Evolutionary conservation across 768 basidiomycete genomes (phyloP).

Genomic region (Scleroderma bovista): DNA sequence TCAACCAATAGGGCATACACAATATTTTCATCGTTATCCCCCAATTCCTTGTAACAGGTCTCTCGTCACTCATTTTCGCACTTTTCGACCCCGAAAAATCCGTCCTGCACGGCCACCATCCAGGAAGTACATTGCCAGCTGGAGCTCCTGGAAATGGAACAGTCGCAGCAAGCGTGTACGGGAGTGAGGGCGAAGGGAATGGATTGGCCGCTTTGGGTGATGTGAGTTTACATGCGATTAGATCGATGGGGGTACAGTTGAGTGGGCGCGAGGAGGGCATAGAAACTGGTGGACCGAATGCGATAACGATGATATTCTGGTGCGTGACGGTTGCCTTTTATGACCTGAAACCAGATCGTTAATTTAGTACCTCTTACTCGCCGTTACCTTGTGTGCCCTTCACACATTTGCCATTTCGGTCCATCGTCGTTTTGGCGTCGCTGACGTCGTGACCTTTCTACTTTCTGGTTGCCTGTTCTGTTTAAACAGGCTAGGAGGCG

Average conservation of each 20-base stretch:
- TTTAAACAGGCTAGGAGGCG: conserved; percentile 46
- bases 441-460: not conserved
- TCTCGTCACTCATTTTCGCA: conserved; percentile 83
- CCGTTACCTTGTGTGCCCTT: not conserved
- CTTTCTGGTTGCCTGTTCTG: not conserved
- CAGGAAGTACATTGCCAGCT: conserved; percentile 8
- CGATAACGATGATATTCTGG: conserved; percentile 81
- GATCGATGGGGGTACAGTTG: conserved; percentile 4
- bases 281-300: conserved; percentile 40
- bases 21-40: conserved; percentile 93
- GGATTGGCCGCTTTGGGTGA: not conserved
- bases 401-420: not conserved
- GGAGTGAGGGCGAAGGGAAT: not conserved
- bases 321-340: conserved; percentile 30
- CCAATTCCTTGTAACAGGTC: conserved; percentile 86
- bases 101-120: conserved; percentile 32
- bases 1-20: conserved; percentile 71
- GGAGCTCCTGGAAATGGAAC: conserved; percentile 7
- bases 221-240: not conserved
- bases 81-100: conserved; percentile 66
- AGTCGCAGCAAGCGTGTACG: conserved; percentile 1
- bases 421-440: not conserved
- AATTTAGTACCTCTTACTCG: not conserved
- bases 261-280: conserved; percentile 1
- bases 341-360: no score